Percentiles rank a stretch among this genome's conserved stretches.
These are phyloP conservation scores for Aspergillus diversus DNA, from an alignment of 495 filamentous ascomycete species.

Conservation along the genomic window DNA sequence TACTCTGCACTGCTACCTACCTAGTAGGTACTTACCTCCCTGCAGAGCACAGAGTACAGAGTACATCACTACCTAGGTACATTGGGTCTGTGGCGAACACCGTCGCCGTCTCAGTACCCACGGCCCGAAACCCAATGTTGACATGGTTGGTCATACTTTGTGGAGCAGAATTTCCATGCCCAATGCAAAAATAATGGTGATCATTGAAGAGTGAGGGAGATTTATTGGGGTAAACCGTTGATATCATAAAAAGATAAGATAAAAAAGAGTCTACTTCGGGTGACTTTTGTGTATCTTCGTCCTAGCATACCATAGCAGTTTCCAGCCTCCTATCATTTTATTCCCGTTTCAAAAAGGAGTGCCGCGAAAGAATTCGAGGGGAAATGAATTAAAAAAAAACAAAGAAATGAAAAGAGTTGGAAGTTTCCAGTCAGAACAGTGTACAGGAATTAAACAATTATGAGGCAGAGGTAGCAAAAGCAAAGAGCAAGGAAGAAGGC, in stretches of 20 bases:
- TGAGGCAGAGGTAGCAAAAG: neutral
- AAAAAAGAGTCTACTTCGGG: neutral
- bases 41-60: no score
- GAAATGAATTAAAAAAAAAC: neutral
- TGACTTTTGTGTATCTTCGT: conserved; percentile 1
- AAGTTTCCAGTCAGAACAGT: neutral
- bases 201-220: no score
- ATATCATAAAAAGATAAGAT: neutral
- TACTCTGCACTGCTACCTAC: no score
- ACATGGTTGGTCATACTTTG: no score
- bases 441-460: conserved; percentile 10
- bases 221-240: no score
- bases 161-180: no score
- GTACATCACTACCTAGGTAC: no score
- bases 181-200: no score
- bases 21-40: no score
- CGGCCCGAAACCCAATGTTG: neutral
- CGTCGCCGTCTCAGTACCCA: neutral
- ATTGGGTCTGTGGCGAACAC: neutral
- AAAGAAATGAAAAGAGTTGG: conserved; percentile 3
- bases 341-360: conserved; percentile 4
- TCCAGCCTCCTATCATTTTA: conserved; percentile 3
- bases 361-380: neutral
- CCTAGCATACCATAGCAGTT: neutral
- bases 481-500: conserved; percentile 13